Conservation (phyloP, 139 green algal genomes). For the Chlamydomonas urium region DNA sequence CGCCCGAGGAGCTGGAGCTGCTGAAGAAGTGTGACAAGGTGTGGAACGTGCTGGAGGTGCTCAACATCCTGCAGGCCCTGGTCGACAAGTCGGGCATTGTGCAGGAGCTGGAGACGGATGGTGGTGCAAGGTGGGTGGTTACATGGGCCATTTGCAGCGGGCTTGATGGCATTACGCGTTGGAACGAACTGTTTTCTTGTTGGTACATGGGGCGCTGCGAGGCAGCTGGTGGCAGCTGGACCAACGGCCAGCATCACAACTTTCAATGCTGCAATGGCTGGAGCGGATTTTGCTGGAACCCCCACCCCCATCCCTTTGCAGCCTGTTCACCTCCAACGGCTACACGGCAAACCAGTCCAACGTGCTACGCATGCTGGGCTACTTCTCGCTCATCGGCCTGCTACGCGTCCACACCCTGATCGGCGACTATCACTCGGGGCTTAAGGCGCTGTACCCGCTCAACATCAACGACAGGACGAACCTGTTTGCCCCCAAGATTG, state of each 20-base stretch:
- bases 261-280: too few relatives aligned
- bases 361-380: slow-evolving; percentile 92
- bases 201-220: too few relatives aligned
- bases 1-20: slow-evolving; percentile 70
- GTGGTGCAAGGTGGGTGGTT: slow-evolving; percentile 35
- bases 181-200: too few relatives aligned
- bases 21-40: slow-evolving; percentile 67
- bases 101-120: slow-evolving; percentile 59
- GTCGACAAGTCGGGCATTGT: slow-evolving; percentile 80
- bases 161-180: too few relatives aligned
- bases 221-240: too few relatives aligned
- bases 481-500: slow-evolving; percentile 75
- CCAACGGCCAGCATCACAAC: too few relatives aligned
- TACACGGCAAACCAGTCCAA: slow-evolving; percentile 78
- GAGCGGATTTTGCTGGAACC: background rate
- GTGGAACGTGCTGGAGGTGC: slow-evolving; percentile 76
- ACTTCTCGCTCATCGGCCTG: slow-evolving; percentile 90
- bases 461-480: slow-evolving; percentile 60
- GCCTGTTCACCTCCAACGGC: slow-evolving; percentile 68
- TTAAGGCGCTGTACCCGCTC: slow-evolving; percentile 60
- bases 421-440: slow-evolving; percentile 75
- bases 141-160: too few relatives aligned
- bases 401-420: slow-evolving; percentile 86
- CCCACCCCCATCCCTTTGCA: background rate
- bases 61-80: slow-evolving; percentile 85